A percentile compares a stretch with the other conserved stretches of the same genome.
Conservation (phyloP, 257 asterid genomes). For the Salvia rosmarinus region DNA sequence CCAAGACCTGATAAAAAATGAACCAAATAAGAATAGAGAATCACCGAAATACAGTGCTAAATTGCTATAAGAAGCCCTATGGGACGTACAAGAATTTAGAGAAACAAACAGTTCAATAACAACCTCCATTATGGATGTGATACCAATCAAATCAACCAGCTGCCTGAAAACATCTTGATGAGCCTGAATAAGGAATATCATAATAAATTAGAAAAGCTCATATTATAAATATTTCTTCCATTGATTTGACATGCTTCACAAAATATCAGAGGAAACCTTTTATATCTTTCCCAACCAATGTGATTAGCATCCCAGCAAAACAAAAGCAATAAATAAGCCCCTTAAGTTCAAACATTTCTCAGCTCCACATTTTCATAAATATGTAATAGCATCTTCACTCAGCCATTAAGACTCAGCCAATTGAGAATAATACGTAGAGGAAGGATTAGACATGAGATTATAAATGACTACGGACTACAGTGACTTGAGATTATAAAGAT, state of each 20-base stretch:
- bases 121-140: slow-evolving; percentile 99
- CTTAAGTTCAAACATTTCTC: slow-evolving; percentile 3
- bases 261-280: neutral
- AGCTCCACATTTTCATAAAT: neutral
- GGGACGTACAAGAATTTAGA: slow-evolving; percentile 10
- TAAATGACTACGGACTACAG: neutral
- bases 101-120: slow-evolving; percentile 18
- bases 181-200: slow-evolving; percentile 49
- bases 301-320: slow-evolving; percentile 9
- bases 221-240: neutral
- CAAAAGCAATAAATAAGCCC: slow-evolving; percentile 12
- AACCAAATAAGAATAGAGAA: slow-evolving; percentile 37
- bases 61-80: slow-evolving; percentile 8
- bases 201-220: slow-evolving; percentile 1
- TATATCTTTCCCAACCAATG: neutral
- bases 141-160: slow-evolving; percentile 97
- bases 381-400: slow-evolving; percentile 15
- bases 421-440: neutral
- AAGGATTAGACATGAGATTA: neutral
- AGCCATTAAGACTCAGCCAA: neutral
- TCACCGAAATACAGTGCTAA: slow-evolving; percentile 26
- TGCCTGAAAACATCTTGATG: slow-evolving; percentile 84
- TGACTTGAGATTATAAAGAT: neutral
- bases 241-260: slow-evolving; percentile 21
- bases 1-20: slow-evolving; percentile 70